Percentiles rank a stretch among this genome's conserved stretches.
Conservation (phyloP, 768 basidiomycete species). For the Pleurotus cornucopiae region DNA sequence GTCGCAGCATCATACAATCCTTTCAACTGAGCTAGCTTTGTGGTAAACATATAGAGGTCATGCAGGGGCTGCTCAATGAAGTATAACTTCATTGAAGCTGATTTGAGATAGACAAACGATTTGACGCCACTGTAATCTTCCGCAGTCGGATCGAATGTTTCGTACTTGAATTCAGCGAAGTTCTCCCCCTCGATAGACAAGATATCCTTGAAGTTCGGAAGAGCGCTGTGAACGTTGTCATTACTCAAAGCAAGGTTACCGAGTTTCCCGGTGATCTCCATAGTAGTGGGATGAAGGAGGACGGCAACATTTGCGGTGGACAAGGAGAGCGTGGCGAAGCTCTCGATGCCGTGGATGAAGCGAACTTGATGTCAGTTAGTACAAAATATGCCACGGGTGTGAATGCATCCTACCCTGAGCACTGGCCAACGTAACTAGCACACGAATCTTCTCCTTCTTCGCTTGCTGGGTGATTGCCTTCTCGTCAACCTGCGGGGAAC, state of each 20-base stretch:
- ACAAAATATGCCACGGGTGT: no score
- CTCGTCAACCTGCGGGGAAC: neutral
- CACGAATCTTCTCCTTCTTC: constrained; percentile 59
- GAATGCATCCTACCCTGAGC: constrained; percentile 56
- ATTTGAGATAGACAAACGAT: constrained; percentile 73
- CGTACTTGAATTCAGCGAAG: constrained; percentile 90
- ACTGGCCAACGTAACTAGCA: constrained; percentile 79
- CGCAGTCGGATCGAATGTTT: constrained; percentile 78
- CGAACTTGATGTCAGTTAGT: constrained; percentile 44
- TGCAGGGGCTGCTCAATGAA: constrained; percentile 91
- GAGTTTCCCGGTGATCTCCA: constrained; percentile 76
- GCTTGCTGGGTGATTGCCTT: constrained; percentile 10
- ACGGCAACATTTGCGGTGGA: constrained; percentile 87
- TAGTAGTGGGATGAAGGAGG: constrained; percentile 62
- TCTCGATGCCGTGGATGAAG: constrained; percentile 65
- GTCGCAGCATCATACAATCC: constrained; percentile 92
- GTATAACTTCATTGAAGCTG: constrained; percentile 87
- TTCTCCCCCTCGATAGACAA: constrained; percentile 93
- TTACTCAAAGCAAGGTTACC: constrained; percentile 83
- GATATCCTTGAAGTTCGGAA: constrained; percentile 75
- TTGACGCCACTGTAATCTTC: constrained; percentile 75
- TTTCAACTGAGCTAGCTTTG: constrained; percentile 87
- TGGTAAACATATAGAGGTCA: constrained; percentile 76
- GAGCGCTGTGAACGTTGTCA: constrained; percentile 47
- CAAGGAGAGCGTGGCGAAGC: constrained; percentile 81